A percentile compares a stretch with the other conserved stretches of the same genome.
These are phyloP conservation scores for Centella asiatica DNA, from an alignment of 129 eudicot species.

Conservation along the genomic window DNA sequence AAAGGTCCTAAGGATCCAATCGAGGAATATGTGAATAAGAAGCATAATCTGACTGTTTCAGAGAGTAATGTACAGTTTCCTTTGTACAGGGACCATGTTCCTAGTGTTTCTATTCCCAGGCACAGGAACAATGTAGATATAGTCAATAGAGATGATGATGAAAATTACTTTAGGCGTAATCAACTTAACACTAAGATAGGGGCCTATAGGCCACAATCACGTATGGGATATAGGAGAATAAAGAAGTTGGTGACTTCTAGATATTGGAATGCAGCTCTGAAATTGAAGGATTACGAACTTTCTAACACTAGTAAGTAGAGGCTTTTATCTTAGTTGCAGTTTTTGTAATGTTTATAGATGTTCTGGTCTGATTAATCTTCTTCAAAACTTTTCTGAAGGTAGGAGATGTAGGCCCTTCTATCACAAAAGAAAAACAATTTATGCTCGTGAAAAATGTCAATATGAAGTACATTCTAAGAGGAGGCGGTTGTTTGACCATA, in stretches of 20 bases:
- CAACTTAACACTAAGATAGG: slow-evolving; percentile 45
- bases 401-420: slow-evolving; percentile 38
- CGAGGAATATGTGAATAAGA: slow-evolving; percentile 32
- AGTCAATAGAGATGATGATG: slow-evolving; percentile 89
- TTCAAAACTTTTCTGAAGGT: slow-evolving; percentile 25
- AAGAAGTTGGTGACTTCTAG: slow-evolving; percentile 60
- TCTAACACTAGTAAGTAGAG: slow-evolving; percentile 49
- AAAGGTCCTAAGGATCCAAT: slow-evolving; percentile 31
- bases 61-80: slow-evolving; percentile 63
- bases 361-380: not conserved
- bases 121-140: slow-evolving; percentile 61
- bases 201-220: slow-evolving; percentile 58
- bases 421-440: slow-evolving; percentile 38
- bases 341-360: not conserved
- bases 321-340: slow-evolving; percentile 5
- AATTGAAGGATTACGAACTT: slow-evolving; percentile 50
- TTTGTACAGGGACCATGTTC: slow-evolving; percentile 43
- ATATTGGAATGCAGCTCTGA: slow-evolving; percentile 76
- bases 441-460: slow-evolving; percentile 40
- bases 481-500: slow-evolving; percentile 49
- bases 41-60: slow-evolving; percentile 37
- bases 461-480: slow-evolving; percentile 41
- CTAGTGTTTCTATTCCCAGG: slow-evolving; percentile 50
- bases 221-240: slow-evolving; percentile 51
- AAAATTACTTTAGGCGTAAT: slow-evolving; percentile 54